phyloP scores from a whole-genome alignment of 257 asterid genomes.

The Catharanthus roseus region DNA sequence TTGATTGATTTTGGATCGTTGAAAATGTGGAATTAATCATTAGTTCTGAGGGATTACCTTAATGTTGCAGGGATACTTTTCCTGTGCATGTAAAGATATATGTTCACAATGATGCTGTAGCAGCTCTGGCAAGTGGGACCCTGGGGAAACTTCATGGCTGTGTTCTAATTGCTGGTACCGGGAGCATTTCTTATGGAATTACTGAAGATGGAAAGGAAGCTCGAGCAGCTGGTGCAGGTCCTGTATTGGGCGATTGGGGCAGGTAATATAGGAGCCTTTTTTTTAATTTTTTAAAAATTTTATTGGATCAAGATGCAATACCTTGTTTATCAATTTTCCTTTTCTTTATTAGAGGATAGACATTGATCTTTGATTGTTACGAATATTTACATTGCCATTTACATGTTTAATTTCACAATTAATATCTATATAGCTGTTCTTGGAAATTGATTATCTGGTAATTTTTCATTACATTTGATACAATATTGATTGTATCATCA shows the following conservation, averaged over 20 bases:
- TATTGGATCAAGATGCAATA: neutral
- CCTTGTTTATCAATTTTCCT: neutral
- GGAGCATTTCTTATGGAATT: slow-evolving; percentile 90
- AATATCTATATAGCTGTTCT: neutral
- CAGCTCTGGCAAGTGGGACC: slow-evolving; percentile 99
- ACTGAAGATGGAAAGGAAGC: slow-evolving; percentile 92
- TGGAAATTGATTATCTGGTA: neutral
- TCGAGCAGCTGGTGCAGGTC: slow-evolving; percentile 98
- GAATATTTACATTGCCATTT: neutral
- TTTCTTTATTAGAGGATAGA: neutral
- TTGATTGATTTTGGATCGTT: too few species aligned
- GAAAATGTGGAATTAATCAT: slow-evolving; percentile 8
- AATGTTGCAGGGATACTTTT: slow-evolving; percentile 54
- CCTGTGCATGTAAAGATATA: slow-evolving; percentile 58
- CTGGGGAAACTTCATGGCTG: slow-evolving; percentile 93
- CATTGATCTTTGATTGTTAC: neutral
- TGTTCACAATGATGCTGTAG: slow-evolving; percentile 90
- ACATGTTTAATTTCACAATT: neutral
- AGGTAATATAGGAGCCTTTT: slow-evolving; percentile 42
- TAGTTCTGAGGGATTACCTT: slow-evolving; percentile 20
- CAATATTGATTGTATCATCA: neutral
- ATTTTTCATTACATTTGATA: neutral
- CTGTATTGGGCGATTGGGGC: slow-evolving; percentile 98
- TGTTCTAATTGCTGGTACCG: slow-evolving; percentile 93
- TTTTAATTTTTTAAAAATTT: too few species aligned